Base-by-base conservation (phyloP, 225 moss, liverwort and hornwort species). In the Sphagnum tenellum region DNA sequence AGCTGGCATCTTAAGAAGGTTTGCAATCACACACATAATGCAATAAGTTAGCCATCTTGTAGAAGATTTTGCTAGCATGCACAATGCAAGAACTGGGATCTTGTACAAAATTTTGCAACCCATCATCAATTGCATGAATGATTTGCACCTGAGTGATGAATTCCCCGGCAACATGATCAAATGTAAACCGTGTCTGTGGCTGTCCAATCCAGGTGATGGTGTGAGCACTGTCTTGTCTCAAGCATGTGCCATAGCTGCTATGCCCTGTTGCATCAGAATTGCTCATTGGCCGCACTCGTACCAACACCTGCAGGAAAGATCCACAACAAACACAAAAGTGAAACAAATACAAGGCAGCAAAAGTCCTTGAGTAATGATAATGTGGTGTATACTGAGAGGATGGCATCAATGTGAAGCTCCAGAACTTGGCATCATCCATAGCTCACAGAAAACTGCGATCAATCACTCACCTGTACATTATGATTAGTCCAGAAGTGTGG, bases 81-180 rank as follows among this genome's bases (percentile, higher is more conserved):
- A 29, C 29, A 29, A 29, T 29, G 29, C 29, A 29, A 29, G 29
- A 29, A 29, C 29, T 29, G 29, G 29, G 29, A 29, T 29, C 29
- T 29, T 29, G 29, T 29, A 29, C 0, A 29, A 29, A 29, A 29
- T 0, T 29, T 58, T 3, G 10, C 6, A 8, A 44, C 57, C 44
- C 7, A 46, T 45, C 47, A n/a, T 14, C 45, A 11, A n/a, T 29
- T 62, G 29, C 29, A 29, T 29, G 29, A 29, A 29, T 29, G 29
- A 29, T 29, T 29, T 29, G 29, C 29, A 86, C 86, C 86, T 86
- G 86, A 45, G 79, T 67, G 47, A 75, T 77, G 45, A 74, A 75
- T 79, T 86, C 86, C 61, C 82, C 82, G 50, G 86, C 86, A 46
- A 86, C 86, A 66, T 86, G 86, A 49, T 86, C 86, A 48, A 86